phyloP scores from a whole-genome alignment of 352 stramenopile species.

The Globisporangium nagaii region DNA sequence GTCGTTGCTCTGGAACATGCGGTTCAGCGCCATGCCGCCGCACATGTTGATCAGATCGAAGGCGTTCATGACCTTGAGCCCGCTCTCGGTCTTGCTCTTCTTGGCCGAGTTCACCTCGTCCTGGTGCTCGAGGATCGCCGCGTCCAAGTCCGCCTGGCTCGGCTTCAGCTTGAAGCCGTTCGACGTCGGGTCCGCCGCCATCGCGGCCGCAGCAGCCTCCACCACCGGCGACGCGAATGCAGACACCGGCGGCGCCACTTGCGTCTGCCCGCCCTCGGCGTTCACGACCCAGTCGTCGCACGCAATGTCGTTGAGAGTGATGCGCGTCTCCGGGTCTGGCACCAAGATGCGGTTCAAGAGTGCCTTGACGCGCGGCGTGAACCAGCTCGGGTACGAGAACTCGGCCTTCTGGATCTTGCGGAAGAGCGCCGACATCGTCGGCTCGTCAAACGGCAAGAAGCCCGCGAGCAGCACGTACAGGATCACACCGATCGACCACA shows the following conservation, averaged over 20 bases:
- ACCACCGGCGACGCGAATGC: conserved; percentile 9
- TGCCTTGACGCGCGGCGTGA: conserved; percentile 83
- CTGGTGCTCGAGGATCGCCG: conserved; percentile 76
- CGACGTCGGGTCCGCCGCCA: background rate
- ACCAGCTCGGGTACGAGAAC: conserved; percentile 93
- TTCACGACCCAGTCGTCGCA: conserved; percentile 88
- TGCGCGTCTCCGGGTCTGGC: conserved; percentile 85
- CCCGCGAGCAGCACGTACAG: conserved; percentile 94
- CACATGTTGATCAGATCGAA: conserved; percentile 93
- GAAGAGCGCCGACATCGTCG: conserved; percentile 94
- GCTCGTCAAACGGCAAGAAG: conserved; percentile 94
- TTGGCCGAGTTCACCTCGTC: conserved; percentile 66
- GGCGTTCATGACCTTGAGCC: conserved; percentile 87
- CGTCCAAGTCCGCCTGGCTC: conserved; percentile 78
- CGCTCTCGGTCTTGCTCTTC: conserved; percentile 59
- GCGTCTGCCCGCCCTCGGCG: conserved; percentile 12
- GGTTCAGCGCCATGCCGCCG: conserved; percentile 87
- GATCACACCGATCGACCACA: conserved; percentile 99
- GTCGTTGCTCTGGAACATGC: conserved; percentile 86
- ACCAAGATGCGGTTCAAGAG: conserved; percentile 92
- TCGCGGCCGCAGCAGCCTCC: background rate
- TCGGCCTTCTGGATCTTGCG: conserved; percentile 96
- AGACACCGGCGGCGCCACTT: background rate
- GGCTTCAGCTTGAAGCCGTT: conserved; percentile 55
- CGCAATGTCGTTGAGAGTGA: conserved; percentile 88